Percentiles rank a stretch among this genome's conserved stretches.
Evolutionary conservation across 805 yeast species (phyloP).

Genomic region (Yarrowia porcina): DNA sequence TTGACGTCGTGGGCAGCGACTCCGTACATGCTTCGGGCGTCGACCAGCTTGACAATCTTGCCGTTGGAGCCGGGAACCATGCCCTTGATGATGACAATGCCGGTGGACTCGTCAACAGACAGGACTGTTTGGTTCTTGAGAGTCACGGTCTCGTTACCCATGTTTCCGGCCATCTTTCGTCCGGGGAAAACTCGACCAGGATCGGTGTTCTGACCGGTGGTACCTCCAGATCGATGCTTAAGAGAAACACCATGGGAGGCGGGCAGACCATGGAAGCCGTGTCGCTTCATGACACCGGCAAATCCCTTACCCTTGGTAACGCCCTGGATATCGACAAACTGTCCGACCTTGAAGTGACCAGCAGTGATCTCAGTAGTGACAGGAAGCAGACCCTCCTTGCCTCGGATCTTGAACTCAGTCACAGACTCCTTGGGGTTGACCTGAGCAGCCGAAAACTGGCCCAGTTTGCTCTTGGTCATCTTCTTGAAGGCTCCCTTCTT

Average conservation of each 20-base stretch:
- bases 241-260: conserved; percentile 95
- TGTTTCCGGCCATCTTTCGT: conserved; percentile 96
- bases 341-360: conserved; percentile 79
- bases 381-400: conserved; percentile 61
- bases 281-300: conserved; percentile 97
- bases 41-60: conserved; percentile 67
- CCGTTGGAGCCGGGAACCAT: conserved; percentile 87
- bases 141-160: conserved; percentile 79
- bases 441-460: conserved; percentile 71
- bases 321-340: conserved; percentile 76
- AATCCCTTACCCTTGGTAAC: conserved; percentile 92
- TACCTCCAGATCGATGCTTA: conserved; percentile 95
- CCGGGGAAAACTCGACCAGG: conserved; percentile 97
- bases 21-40: conserved; percentile 46
- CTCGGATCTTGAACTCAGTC: conserved; percentile 76
- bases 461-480: conserved; percentile 62
- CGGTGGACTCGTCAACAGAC: conserved; percentile 75
- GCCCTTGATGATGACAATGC: conserved; percentile 81
- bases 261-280: conserved; percentile 80
- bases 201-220: conserved; percentile 90
- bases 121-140: conserved; percentile 72
- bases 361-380: conserved; percentile 77
- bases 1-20: conserved; percentile 19
- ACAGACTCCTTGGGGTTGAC: conserved; percentile 79
- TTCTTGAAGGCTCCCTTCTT: conserved; percentile 65